Evolutionary conservation across 2,329 filamentous ascomycete species (phyloP), one percentile per base, ranked within the genome.

Genomic region (Phyllosticta citrichinensis): DNA sequence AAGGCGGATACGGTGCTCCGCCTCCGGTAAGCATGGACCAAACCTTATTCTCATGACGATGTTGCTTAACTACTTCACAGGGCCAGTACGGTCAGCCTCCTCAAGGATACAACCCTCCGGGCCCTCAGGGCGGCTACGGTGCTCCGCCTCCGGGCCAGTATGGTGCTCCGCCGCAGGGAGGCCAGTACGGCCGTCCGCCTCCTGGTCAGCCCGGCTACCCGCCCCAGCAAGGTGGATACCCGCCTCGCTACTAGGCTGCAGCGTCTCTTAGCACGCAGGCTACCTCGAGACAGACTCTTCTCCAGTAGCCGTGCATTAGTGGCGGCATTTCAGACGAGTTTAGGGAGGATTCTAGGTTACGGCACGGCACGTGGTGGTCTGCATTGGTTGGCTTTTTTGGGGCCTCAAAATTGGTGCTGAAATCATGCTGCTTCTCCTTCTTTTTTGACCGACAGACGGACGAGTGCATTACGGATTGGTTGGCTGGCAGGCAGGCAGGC

Each of bases 161-260:
- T 53, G 66, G 65, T 20, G 64, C 66, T n/a, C 69, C 67, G 22
- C 69, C 65, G 9, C 74, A 75, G 57, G 66, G 66, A 19, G 69
- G 67, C 17, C 68, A 68, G 27, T 65, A 64, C 58, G 66, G 67
- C 11, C 65, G 63, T 22, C 64, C 66, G 19, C 66, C 70, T 53
- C 69, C 66, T 19, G 70, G 70, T 9, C 67, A 68, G 11, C 70
- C 71, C 58, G 69, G 70, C 5, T 67, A 65, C 50, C 69, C 69
- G 20, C 60, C 55, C 30, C 55, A 51, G 19, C 60, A 57, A 25
- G 60, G 60, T 22, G 60, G 60, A 8, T 62, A 62, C 24, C 55
- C 30, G 51, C 47, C 47, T 25, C 56, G 59, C 47, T 61, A 61
- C 55, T 61, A 61, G 30, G 30, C 19, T 30, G 53, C 40, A 47